Conservation (phyloP, 805 yeast species). For the Lipomyces starkeyi region DNA sequence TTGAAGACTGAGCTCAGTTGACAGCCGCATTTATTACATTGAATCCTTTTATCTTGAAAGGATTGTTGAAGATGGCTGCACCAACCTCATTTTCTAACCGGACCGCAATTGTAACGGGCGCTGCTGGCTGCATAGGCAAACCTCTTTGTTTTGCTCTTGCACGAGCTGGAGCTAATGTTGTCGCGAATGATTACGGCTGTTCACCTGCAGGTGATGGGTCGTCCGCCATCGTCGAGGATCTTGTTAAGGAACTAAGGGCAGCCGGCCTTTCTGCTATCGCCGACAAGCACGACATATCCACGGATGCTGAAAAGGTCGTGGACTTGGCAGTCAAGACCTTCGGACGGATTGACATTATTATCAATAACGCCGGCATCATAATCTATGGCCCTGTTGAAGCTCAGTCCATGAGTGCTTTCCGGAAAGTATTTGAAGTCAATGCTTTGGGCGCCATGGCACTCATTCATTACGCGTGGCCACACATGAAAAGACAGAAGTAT, state of each 20-base stretch:
- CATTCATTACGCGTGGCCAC: neutral
- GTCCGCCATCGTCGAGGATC: constrained; percentile 2
- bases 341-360: neutral
- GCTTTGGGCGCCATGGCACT: constrained; percentile 1
- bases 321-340: neutral
- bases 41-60: neutral
- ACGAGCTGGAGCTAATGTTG: constrained; percentile 1
- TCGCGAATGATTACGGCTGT: neutral
- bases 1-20: neutral
- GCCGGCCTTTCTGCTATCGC: neutral
- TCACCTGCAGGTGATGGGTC: neutral
- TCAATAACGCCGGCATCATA: neutral
- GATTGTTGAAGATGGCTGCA: neutral
- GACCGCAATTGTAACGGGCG: constrained; percentile 1
- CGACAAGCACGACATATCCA: constrained; percentile 1
- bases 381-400: neutral
- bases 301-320: neutral
- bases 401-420: neutral
- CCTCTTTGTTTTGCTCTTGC: neutral
- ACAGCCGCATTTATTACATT: too few species aligned
- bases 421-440: constrained; percentile 1
- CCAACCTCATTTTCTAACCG: constrained; percentile 1
- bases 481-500: neutral
- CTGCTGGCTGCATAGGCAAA: neutral
- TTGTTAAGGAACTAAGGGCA: neutral